Conservation (phyloP, 2,329 filamentous ascomycete species). For the Basipetospora chlamydospora region DNA sequence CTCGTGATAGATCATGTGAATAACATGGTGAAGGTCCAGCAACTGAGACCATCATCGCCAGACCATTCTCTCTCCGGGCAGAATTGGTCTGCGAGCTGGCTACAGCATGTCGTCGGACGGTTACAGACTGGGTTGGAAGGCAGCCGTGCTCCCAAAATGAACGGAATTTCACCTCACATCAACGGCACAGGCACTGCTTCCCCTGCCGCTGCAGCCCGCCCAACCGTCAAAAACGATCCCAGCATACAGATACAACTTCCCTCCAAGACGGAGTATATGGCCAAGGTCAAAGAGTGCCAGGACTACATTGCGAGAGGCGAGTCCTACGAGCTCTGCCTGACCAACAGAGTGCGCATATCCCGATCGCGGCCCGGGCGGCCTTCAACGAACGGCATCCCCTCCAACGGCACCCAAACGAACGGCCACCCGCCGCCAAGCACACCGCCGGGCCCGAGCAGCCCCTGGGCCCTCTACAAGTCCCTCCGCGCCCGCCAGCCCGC, state of each 20-base stretch:
- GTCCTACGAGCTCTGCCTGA: conserved; percentile 77
- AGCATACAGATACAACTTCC: conserved; percentile 27
- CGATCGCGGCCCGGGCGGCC: conserved; percentile 14
- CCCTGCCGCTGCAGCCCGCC: too few species aligned
- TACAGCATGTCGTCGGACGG: too few species aligned
- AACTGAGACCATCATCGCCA: too few species aligned
- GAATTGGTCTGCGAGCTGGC: too few species aligned
- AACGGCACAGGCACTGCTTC: too few species aligned
- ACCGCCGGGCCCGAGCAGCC: conserved; percentile 13
- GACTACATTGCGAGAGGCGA: conserved; percentile 59
- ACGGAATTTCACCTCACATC: background rate
- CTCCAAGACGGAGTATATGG: conserved; percentile 39
- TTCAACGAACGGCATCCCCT: conserved; percentile 10
- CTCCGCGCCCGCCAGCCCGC: conserved; percentile 62
- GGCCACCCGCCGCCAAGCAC: background rate
- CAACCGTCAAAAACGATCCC: too few species aligned
- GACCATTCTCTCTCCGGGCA: too few species aligned
- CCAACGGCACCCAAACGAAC: background rate
- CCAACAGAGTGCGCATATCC: conserved; percentile 54
- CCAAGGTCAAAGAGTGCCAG: conserved; percentile 55
- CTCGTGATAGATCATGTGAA: conserved; percentile 61
- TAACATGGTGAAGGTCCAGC: conserved; percentile 51
- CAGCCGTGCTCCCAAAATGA: background rate
- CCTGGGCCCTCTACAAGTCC: conserved; percentile 60
- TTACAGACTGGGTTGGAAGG: too few species aligned